Base-by-base conservation (phyloP, 2,329 filamentous ascomycete species). In the Penicillium sp. region DNA sequence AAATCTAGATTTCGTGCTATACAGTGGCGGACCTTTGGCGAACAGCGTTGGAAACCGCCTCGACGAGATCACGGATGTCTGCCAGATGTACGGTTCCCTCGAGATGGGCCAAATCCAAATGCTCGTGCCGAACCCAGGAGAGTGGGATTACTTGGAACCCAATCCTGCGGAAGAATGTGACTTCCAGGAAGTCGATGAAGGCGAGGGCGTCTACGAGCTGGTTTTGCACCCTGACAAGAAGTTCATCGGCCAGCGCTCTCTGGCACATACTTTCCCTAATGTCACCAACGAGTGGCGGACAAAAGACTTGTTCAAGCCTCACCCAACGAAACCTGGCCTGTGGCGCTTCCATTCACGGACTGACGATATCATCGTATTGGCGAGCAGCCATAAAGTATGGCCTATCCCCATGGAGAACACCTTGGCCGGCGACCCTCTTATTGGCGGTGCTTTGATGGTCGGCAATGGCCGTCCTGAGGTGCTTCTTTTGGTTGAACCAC, bases 261-360 rank as follows among this genome's bases (percentile, higher is more conserved):
- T 65, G 17, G 22, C 53, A 7, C 69, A 71, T 35, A 70, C 62
- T 2, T 68, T 65, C 47, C 70, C 71, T 0, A 54, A 69, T 30
- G 30, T 51, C n/a, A 51, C 65, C 7, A 55, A 59, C 1, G 59
- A 55, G 28, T 73, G 68, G 53, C 64, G 56, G 12, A 70, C 69
- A 2, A 63, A 60, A 10, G 70, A 73, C 49, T 53, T 70, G 6
- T 71, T 68, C 56, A 49, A 57, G 19, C 68, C 54, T 13, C 70
- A 72, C 42, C 69, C 70, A 1, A 60, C 57, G 4, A 69, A 68
- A 15, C 50, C 62, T 5, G 58, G 56, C 3, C 54, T 69, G 7
- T 70, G 68, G 68, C 61, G 56, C 40, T 66, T 63, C 24, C 47
- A 65, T 19, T 61, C 61, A 2, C 64, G 62, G 24, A 58, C 44